Base-by-base conservation (phyloP, 108 stramenopile species). In the Cyclotella atomus region DNA sequence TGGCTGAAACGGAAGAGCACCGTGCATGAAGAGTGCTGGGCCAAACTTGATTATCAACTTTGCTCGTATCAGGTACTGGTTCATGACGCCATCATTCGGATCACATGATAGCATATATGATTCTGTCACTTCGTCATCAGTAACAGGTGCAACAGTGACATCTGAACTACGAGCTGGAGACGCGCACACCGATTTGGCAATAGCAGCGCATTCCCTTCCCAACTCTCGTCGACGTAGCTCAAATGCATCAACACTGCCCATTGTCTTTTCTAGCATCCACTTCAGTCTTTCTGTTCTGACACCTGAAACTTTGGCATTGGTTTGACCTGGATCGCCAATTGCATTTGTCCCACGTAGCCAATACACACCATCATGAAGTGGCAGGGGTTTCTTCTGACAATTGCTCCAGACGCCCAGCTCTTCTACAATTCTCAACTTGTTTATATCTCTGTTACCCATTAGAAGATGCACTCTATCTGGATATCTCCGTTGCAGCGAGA, bases 361-460 rank as follows among this genome's bases (percentile, higher is more conserved):
- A 47, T 81, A 89, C 17, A 87, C 80, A 36, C 91, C 93, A 19
- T 78, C 81, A 68, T 92, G 89, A 28, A 63, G 54, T 14, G 84
- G 84, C 33, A 89, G 70, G 41, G 47, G 19, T 33, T 23, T 43
- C n/a, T 27, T 23, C 36, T 2, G 41, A 44, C 38, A 19, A 25
- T 53, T 53, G 46, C 59, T 5, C 52, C 24, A 24, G 12, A 30
- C 46, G 3, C 85, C 83, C 68, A 96, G 28, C 76, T 92, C 91
- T 59, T 91, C 85, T 17, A 79, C 46, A 47, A 96, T 84, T 21
- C 95, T 74, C 52, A 96, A 77, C 76, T 96, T 96, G 53, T 96
- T 96, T 41, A 96, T 85, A 69, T 96, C 95, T 44, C 95, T 86
- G 82, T 96, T 96, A 2, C 95, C 95, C 84, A 94, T 71, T 1